These are phyloP conservation scores for Malassezia cuniculi DNA, from an alignment of 1,284 basidiomycete species.

Conservation along the genomic window DNA sequence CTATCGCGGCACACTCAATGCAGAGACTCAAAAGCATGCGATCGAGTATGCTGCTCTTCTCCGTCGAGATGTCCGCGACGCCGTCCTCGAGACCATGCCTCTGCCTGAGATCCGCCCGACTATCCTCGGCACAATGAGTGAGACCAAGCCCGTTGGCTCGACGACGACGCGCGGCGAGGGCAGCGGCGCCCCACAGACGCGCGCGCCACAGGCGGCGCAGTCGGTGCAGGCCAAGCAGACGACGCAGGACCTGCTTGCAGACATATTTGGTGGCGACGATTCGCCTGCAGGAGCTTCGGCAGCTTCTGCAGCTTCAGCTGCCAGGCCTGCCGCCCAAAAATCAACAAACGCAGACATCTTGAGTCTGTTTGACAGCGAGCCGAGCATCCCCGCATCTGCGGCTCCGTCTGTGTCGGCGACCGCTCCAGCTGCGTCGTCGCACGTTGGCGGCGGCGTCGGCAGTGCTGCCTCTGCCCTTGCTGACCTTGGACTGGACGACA, in stretches of 20 bases:
- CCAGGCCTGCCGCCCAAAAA: constrained; percentile 19
- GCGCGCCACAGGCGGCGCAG: constrained; percentile 12
- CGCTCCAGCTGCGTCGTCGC: constrained; percentile 27
- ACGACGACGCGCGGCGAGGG: constrained; percentile 32
- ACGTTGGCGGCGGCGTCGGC: constrained; percentile 30
- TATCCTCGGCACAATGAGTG: constrained; percentile 34
- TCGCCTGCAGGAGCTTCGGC: constrained; percentile 46
- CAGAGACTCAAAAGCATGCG: constrained; percentile 88
- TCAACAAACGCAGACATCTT: constrained; percentile 75
- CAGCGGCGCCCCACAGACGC: constrained; percentile 38
- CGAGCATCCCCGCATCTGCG: constrained; percentile 27
- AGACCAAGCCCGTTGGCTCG: constrained; percentile 36
- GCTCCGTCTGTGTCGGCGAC: constrained; percentile 24
- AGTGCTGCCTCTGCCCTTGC: constrained; percentile 9
- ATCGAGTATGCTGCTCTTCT: constrained; percentile 86
- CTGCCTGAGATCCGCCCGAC: constrained; percentile 67
- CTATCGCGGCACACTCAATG: constrained; percentile 67
- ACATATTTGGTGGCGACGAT: constrained; percentile 66
- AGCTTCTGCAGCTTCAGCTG: constrained; percentile 8
- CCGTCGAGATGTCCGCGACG: constrained; percentile 60
- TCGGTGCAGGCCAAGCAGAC: constrained; percentile 45
- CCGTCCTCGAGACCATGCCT: constrained; percentile 94
- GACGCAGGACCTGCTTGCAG: constrained; percentile 78
- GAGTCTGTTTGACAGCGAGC: constrained; percentile 61
- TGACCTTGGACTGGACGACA: constrained; percentile 63